Percentiles rank a stretch among this genome's conserved stretches.
These are phyloP conservation scores for Starmerella ratchasimensis DNA, from an alignment of 805 yeast species.

Conservation along the genomic window DNA sequence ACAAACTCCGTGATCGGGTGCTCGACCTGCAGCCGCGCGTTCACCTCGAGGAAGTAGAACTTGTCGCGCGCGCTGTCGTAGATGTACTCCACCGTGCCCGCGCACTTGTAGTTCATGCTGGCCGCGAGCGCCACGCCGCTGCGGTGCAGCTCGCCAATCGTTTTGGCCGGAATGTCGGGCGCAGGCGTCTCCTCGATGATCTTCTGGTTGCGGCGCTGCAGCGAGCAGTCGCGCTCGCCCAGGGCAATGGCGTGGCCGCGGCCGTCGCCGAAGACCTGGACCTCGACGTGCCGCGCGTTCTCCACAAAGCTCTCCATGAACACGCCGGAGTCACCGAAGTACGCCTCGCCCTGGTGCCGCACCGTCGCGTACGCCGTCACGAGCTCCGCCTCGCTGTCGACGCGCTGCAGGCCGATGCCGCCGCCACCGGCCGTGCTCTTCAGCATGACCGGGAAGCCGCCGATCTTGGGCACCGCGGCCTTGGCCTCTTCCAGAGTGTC, in stretches of 20 bases:
- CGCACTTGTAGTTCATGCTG: slow-evolving; percentile 80
- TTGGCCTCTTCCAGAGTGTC: slow-evolving; percentile 59
- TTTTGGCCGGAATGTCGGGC: slow-evolving; percentile 72
- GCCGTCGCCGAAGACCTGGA: slow-evolving; percentile 95
- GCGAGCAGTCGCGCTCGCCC: slow-evolving; percentile 95
- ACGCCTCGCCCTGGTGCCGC: slow-evolving; percentile 83
- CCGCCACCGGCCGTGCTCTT: slow-evolving; percentile 99
- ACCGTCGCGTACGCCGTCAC: slow-evolving; percentile 79
- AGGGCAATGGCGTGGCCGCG: slow-evolving; percentile 81
- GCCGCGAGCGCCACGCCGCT: slow-evolving; percentile 79
- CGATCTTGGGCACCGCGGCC: slow-evolving; percentile 52
- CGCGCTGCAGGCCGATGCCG: slow-evolving; percentile 94
- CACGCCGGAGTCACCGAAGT: slow-evolving; percentile 92
- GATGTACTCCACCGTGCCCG: slow-evolving; percentile 94
- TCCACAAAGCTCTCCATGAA: slow-evolving; percentile 90
- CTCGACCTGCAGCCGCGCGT: slow-evolving; percentile 93
- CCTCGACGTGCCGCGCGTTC: slow-evolving; percentile 89
- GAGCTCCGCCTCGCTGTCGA: slow-evolving; percentile 67
- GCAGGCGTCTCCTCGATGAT: slow-evolving; percentile 97
- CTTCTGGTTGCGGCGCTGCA: slow-evolving; percentile 95
- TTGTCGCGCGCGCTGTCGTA: slow-evolving; percentile 77
- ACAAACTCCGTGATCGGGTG: slow-evolving; percentile 95
- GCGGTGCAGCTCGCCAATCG: slow-evolving; percentile 58
- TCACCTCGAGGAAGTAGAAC: slow-evolving; percentile 89
- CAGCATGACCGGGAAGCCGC: slow-evolving; percentile 79